Conservation (phyloP, 2,329 filamentous ascomycete genomes). For the Epichloe gansuensis region DNA sequence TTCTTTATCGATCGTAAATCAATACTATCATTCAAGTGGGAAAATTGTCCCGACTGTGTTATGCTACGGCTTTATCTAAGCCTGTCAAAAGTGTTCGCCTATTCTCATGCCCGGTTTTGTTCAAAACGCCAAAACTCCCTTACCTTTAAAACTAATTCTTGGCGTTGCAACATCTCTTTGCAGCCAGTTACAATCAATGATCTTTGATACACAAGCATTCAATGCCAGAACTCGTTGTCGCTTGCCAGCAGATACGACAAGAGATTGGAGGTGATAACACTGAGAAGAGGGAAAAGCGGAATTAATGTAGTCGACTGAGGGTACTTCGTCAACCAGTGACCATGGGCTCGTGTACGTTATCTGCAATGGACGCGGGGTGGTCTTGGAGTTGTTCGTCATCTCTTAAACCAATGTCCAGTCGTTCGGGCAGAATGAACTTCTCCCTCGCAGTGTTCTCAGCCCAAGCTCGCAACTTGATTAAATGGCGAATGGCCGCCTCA, state of each 20-base stretch:
- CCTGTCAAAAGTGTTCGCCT: neutral
- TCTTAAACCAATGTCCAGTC: conserved; percentile 25
- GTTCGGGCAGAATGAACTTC: conserved; percentile 20
- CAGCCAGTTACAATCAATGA: too few relatives aligned
- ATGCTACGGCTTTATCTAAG: neutral
- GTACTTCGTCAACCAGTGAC: conserved; percentile 31
- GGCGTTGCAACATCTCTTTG: neutral
- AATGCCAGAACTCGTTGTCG: neutral
- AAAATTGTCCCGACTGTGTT: neutral
- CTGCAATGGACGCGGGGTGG: conserved; percentile 12
- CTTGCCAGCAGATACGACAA: neutral
- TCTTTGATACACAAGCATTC: neutral
- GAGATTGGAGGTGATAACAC: neutral
- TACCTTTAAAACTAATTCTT: neutral
- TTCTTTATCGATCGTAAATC: neutral
- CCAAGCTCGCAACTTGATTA: conserved; percentile 78
- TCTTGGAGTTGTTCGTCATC: conserved; percentile 22
- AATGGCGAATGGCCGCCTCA: conserved; percentile 69
- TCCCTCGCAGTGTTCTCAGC: conserved; percentile 53
- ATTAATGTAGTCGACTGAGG: neutral
- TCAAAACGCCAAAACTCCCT: neutral
- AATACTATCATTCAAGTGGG: neutral
- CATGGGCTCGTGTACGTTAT: conserved; percentile 39
- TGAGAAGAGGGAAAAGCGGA: neutral
- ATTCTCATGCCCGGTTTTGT: neutral